A percentile compares a stretch with the other conserved stretches of the same genome.
These are phyloP conservation scores for Aspergillus homomorphus DNA, from an alignment of 495 filamentous ascomycete genomes.

Conservation along the genomic window DNA sequence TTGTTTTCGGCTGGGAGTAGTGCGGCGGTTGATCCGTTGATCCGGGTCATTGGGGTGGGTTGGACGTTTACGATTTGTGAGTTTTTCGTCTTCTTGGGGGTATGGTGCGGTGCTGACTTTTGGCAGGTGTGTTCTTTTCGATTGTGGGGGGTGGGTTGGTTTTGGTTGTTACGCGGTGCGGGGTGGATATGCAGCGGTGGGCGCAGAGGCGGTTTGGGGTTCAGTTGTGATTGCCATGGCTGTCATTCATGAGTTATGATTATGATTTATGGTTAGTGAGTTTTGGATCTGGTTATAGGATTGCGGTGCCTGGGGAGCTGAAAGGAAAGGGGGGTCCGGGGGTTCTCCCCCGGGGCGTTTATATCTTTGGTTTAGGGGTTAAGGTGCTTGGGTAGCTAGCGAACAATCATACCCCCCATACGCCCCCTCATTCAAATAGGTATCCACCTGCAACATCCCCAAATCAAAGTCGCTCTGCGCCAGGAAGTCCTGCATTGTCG, in stretches of 20 bases:
- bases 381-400: neutral
- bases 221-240: neutral
- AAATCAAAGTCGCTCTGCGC: constrained; percentile 45
- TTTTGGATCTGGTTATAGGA: too few species aligned
- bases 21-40: constrained; percentile 61
- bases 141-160: constrained; percentile 35
- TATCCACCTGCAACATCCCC: constrained; percentile 40
- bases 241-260: neutral
- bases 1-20: constrained; percentile 63
- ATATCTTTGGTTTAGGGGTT: too few species aligned
- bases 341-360: too few species aligned
- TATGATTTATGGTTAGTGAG: neutral
- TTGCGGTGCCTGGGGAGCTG: too few species aligned
- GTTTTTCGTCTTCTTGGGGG: constrained; percentile 10
- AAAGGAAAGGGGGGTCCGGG: too few species aligned
- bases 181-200: constrained; percentile 45
- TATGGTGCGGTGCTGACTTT: neutral
- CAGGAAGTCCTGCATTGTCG: constrained; percentile 46
- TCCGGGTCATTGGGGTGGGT: constrained; percentile 65
- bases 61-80: constrained; percentile 50
- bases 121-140: constrained; percentile 34
- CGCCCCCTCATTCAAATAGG: constrained; percentile 40
- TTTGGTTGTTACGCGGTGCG: constrained; percentile 34
- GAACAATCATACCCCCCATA: constrained; percentile 33
- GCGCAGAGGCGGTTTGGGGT: constrained; percentile 30